A percentile compares a stretch with the other conserved stretches of the same genome.
phyloP scores from a whole-genome alignment of 768 basidiomycete species.

The Exidia glandulosa region DNA sequence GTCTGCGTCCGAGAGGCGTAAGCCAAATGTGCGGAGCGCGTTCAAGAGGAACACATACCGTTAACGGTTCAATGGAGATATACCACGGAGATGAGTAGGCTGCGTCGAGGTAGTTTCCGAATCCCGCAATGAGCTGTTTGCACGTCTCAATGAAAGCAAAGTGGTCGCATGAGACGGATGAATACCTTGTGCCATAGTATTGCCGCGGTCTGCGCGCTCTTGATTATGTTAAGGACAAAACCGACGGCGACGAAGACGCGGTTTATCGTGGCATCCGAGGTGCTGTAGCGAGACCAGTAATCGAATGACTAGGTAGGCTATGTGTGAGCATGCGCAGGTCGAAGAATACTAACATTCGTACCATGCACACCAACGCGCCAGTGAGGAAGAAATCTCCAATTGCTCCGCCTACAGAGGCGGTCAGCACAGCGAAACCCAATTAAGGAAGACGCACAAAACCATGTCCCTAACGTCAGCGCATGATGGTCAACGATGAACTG shows the following conservation, averaged over 20 bases:
- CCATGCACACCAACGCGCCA: neutral
- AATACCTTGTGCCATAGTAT: neutral
- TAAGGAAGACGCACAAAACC: neutral
- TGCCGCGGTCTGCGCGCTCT: neutral
- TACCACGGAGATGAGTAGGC: neutral
- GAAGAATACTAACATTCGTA: neutral
- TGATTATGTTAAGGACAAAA: neutral
- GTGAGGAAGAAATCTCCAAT: neutral
- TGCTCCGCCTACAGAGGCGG: neutral
- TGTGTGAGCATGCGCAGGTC: neutral
- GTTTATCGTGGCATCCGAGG: neutral
- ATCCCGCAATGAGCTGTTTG: neutral
- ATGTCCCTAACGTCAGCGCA: neutral
- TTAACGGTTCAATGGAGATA: neutral
- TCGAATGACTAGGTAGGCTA: neutral
- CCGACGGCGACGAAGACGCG: neutral
- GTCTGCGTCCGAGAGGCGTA: too few species aligned
- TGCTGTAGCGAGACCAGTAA: neutral
- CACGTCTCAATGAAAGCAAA: neutral
- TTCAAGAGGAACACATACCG: neutral
- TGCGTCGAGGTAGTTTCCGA: neutral
- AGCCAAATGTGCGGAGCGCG: neutral
- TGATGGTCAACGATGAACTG: neutral
- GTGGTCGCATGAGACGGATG: too few species aligned
- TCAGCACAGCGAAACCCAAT: neutral